Evolutionary conservation across 352 stramenopile species (phyloP).

Genomic region (Phytophthora citrophthora): DNA sequence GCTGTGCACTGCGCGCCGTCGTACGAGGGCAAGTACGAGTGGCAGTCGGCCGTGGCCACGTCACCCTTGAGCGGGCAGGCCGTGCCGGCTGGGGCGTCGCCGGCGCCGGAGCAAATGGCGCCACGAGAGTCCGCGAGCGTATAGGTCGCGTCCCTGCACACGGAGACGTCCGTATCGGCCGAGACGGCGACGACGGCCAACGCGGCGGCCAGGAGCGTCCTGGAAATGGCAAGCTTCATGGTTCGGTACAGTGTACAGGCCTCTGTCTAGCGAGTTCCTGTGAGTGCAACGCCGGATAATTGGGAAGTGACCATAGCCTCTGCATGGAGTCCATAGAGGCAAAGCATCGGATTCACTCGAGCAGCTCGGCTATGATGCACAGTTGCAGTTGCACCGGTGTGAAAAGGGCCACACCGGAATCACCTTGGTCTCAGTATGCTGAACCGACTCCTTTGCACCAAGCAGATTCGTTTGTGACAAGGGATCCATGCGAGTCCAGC

Average conservation of each 20-base stretch:
- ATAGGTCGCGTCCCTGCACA: conserved; percentile 56
- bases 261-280: conserved; percentile 18
- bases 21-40: conserved; percentile 53
- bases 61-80: conserved; percentile 60
- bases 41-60: conserved; percentile 45
- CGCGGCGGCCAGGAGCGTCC: conserved; percentile 26
- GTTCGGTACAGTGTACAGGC: conserved; percentile 16
- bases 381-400: conserved; percentile 17
- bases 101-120: conserved; percentile 56
- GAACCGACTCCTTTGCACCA: not conserved
- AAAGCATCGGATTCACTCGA: conserved; percentile 17
- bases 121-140: conserved; percentile 44
- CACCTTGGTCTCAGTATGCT: conserved; percentile 3
- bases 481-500: too few species aligned
- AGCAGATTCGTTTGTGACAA: conserved; percentile 13
- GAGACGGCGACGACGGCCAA: conserved; percentile 21
- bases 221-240: conserved; percentile 31
- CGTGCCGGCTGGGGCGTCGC: conserved; percentile 40
- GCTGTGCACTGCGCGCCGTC: conserved; percentile 41
- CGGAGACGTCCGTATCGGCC: conserved; percentile 39
- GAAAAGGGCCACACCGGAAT: conserved; percentile 1
- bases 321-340: conserved; percentile 6
- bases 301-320: conserved; percentile 15
- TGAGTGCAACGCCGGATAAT: conserved; percentile 14
- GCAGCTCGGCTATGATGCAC: conserved; percentile 21